A percentile compares a stretch with the other conserved stretches of the same genome.
Evolutionary conservation across 2,329 filamentous ascomycete species (phyloP).

Genomic region (Huntiella bhutanensis): DNA sequence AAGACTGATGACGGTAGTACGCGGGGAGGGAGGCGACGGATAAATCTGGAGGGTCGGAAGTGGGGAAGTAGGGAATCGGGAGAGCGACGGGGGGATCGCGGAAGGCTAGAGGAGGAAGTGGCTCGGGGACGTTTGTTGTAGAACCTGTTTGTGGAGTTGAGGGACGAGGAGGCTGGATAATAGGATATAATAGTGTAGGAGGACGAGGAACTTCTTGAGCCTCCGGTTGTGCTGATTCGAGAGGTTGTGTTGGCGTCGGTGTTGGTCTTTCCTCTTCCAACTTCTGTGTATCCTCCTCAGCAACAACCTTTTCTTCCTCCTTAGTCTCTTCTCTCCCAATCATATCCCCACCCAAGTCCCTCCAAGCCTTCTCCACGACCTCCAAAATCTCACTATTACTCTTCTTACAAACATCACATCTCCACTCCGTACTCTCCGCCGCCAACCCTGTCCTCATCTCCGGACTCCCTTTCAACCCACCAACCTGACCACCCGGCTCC

Average conservation of each 20-base stretch:
- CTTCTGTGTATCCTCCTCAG: background rate
- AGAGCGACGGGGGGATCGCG: background rate
- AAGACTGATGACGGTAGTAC: background rate
- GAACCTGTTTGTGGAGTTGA: background rate
- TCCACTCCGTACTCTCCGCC: slow-evolving; percentile 42
- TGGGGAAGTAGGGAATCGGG: background rate
- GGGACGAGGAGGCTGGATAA: background rate
- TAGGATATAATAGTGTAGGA: background rate
- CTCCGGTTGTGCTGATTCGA: background rate
- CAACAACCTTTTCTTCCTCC: slow-evolving; percentile 20
- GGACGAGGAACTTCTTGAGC: background rate
- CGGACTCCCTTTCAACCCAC: slow-evolving; percentile 62
- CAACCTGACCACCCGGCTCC: slow-evolving; percentile 70
- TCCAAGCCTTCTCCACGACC: slow-evolving; percentile 23
- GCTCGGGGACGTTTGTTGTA: background rate
- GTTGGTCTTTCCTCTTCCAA: background rate
- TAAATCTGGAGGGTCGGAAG: background rate
- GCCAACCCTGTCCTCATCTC: slow-evolving; percentile 52
- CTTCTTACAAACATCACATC: slow-evolving; percentile 50
- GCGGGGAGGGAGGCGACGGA: background rate
- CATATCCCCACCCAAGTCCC: slow-evolving; percentile 15
- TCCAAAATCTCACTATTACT: slow-evolving; percentile 55
- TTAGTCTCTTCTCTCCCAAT: background rate
- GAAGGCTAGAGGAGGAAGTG: slow-evolving; percentile 1
- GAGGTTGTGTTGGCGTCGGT: background rate